These are phyloP conservation scores for Closterium sp. DNA, from an alignment of 139 green algal genomes.

Conservation along the genomic window DNA sequence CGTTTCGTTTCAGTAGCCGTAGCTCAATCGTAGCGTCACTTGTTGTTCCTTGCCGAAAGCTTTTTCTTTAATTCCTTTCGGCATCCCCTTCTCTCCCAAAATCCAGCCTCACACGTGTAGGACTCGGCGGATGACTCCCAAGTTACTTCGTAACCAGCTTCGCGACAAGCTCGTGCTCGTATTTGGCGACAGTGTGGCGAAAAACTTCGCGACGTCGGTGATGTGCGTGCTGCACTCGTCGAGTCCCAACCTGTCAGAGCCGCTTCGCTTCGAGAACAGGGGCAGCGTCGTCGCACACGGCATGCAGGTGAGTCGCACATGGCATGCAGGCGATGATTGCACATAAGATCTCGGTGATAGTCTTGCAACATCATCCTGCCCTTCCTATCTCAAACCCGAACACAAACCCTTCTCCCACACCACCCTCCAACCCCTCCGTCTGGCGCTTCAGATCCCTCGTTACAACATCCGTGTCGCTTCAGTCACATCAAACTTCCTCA, in stretches of 20 bases:
- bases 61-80: too few relatives aligned
- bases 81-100: background rate
- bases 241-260: background rate
- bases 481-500: background rate
- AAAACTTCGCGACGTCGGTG: constrained; percentile 4
- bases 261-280: background rate
- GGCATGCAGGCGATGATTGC: background rate
- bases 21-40: too few relatives aligned
- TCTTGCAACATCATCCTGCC: background rate
- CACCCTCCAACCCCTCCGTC: too few relatives aligned
- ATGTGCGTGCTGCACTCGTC: background rate
- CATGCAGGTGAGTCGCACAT: background rate
- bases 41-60: too few relatives aligned
- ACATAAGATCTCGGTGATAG: too few relatives aligned
- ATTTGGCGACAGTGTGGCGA: constrained; percentile 1
- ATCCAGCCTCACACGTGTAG: background rate
- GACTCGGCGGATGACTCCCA: background rate
- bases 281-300: background rate
- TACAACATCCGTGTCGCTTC: background rate
- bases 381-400: too few relatives aligned
- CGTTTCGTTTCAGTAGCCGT: background rate
- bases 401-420: too few relatives aligned
- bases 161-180: background rate
- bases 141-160: background rate
- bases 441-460: background rate